phyloP scores from a whole-genome alignment of 352 stramenopile species.

The Globisporangium solare region DNA sequence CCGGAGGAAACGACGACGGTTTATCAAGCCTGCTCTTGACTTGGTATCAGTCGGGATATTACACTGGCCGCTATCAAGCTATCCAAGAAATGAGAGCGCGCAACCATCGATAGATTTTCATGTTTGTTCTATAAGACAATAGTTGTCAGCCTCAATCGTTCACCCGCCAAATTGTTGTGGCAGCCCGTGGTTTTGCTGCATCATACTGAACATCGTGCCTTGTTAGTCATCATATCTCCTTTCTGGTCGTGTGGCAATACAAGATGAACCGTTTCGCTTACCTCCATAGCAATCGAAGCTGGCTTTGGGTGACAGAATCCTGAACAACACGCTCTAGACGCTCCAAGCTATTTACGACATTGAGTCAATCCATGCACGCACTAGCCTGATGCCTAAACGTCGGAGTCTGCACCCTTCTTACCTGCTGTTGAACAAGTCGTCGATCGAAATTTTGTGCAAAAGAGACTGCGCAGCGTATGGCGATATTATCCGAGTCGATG shows the following conservation, averaged over 20 bases:
- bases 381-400: no score
- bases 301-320: constrained; percentile 29
- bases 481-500: constrained; percentile 60
- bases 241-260: not conserved
- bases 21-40: constrained; percentile 68
- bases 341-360: constrained; percentile 20
- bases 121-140: not conserved
- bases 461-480: constrained; percentile 63
- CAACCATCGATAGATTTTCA: constrained; percentile 10
- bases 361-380: no score
- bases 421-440: constrained; percentile 48
- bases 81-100: constrained; percentile 66
- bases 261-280: constrained; percentile 7
- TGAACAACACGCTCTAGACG: constrained; percentile 31
- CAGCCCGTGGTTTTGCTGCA: constrained; percentile 16
- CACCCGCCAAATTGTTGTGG: constrained; percentile 4
- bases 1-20: constrained; percentile 34
- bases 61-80: constrained; percentile 70
- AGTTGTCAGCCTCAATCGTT: not conserved
- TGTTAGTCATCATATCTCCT: no score
- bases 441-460: constrained; percentile 56
- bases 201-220: constrained; percentile 7
- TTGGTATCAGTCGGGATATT: constrained; percentile 87
- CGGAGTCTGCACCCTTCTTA: constrained; percentile 5
- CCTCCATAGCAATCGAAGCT: constrained; percentile 45